These are phyloP conservation scores for Porcisia hertigi DNA, from an alignment of 208 protist species.

Conservation along the genomic window DNA sequence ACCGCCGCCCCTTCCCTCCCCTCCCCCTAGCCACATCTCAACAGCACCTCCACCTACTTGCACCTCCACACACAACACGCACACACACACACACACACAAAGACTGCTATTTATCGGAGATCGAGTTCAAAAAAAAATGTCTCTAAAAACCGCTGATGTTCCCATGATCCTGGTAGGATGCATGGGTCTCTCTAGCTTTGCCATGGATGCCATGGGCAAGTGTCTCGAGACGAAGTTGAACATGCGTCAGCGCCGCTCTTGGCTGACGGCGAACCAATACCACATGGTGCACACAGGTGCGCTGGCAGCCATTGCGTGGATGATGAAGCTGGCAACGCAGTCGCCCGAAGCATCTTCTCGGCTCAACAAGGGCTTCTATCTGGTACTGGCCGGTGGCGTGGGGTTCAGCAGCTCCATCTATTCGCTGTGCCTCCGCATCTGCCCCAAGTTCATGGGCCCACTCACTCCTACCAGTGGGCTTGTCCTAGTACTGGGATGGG, in stretches of 20 bases:
- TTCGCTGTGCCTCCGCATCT: slow-evolving; percentile 48
- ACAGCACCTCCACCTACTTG: not conserved
- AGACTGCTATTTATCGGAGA: not conserved
- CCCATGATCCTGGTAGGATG: slow-evolving; percentile 36
- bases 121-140: slow-evolving; percentile 1
- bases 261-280: slow-evolving; percentile 53
- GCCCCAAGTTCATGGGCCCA: slow-evolving; percentile 50
- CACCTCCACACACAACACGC: not conserved
- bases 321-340: slow-evolving; percentile 31
- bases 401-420: slow-evolving; percentile 78
- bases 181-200: slow-evolving; percentile 37
- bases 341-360: slow-evolving; percentile 28
- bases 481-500: slow-evolving; percentile 69
- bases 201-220: slow-evolving; percentile 31
- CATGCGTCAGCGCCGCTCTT: slow-evolving; percentile 48
- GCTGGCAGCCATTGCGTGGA: slow-evolving; percentile 36
- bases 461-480: slow-evolving; percentile 69
- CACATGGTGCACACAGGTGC: slow-evolving; percentile 48
- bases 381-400: slow-evolving; percentile 47
- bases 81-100: not conserved
- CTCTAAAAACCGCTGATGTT: slow-evolving; percentile 21
- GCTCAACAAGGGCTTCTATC: slow-evolving; percentile 53
- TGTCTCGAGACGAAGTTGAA: slow-evolving; percentile 33
- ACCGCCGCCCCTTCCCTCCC: not conserved
- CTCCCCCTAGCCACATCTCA: not conserved